Percentiles rank a stretch among this genome's conserved stretches.
These are phyloP conservation scores for Oryza brachyantha DNA, from an alignment of 176 grass and related monocot species.

Conservation along the genomic window DNA sequence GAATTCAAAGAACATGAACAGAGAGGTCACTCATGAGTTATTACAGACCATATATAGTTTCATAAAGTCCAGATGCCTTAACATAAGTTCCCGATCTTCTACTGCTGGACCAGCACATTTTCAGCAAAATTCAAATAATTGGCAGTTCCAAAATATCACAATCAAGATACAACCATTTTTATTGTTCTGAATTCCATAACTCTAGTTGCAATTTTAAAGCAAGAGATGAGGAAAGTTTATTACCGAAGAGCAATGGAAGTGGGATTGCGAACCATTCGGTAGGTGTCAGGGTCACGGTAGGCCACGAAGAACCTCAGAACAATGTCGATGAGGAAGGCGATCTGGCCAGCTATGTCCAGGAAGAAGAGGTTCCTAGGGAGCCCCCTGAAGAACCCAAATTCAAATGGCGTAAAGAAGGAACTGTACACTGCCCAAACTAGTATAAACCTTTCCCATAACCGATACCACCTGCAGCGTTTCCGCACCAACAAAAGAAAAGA, in stretches of 20 bases:
- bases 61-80: neutral
- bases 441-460: conserved; percentile 81
- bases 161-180: neutral
- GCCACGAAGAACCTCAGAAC: conserved; percentile 66
- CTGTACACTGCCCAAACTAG: conserved; percentile 79
- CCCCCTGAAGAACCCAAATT: conserved; percentile 91
- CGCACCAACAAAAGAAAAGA: too few species aligned
- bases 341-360: conserved; percentile 80
- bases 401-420: conserved; percentile 92
- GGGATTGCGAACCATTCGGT: conserved; percentile 52
- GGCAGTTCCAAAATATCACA: neutral
- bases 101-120: neutral
- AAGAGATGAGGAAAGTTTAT: conserved; percentile 12
- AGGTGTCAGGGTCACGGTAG: conserved; percentile 79
- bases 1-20: neutral
- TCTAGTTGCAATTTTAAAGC: neutral
- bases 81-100: neutral
- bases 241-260: conserved; percentile 69
- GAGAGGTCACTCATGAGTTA: neutral
- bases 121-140: neutral
- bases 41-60: neutral
- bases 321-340: conserved; percentile 78
- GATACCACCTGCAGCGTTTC: conserved; percentile 55
- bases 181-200: neutral
- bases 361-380: conserved; percentile 76